A percentile compares a stretch with the other conserved stretches of the same genome.
These are phyloP conservation scores for Xylariaceae sp. DNA, from an alignment of 2,329 filamentous ascomycete species.

Conservation along the genomic window DNA sequence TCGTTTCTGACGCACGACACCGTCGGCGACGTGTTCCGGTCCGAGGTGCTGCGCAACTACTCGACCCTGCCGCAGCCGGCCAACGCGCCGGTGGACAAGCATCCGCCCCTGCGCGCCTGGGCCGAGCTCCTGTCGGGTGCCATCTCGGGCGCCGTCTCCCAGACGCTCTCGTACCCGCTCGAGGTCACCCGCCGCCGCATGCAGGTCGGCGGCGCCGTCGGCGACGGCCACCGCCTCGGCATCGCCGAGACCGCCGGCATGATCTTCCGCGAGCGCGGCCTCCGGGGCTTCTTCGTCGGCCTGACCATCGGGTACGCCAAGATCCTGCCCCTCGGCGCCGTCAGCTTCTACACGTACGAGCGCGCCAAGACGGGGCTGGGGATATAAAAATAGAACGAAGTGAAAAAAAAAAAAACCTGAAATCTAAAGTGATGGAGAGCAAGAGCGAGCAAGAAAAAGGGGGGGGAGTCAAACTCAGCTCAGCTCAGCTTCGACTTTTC, in stretches of 20 bases:
- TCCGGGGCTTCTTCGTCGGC: conserved; percentile 84
- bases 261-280: conserved; percentile 71
- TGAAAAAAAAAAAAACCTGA: background rate
- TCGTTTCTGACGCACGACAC: conserved; percentile 96
- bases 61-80: conserved; percentile 65
- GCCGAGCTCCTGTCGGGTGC: conserved; percentile 83
- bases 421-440: no score
- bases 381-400: conserved; percentile 43
- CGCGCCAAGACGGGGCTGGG: conserved; percentile 58
- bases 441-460: no score
- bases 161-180: conserved; percentile 88
- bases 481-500: no score
- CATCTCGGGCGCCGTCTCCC: conserved; percentile 79
- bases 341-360: conserved; percentile 62
- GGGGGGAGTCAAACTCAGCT: no score
- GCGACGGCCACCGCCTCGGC: conserved; percentile 73
- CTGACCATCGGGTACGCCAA: conserved; percentile 94
- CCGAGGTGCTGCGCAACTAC: conserved; percentile 59
- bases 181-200: conserved; percentile 89
- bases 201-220: conserved; percentile 93
- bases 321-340: conserved; percentile 80
- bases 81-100: conserved; percentile 52
- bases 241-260: conserved; percentile 72
- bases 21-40: conserved; percentile 75
- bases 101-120: conserved; percentile 71